Conservation (phyloP, 192 early-diverging fungal genomes). For the Coemansia sp. region DNA sequence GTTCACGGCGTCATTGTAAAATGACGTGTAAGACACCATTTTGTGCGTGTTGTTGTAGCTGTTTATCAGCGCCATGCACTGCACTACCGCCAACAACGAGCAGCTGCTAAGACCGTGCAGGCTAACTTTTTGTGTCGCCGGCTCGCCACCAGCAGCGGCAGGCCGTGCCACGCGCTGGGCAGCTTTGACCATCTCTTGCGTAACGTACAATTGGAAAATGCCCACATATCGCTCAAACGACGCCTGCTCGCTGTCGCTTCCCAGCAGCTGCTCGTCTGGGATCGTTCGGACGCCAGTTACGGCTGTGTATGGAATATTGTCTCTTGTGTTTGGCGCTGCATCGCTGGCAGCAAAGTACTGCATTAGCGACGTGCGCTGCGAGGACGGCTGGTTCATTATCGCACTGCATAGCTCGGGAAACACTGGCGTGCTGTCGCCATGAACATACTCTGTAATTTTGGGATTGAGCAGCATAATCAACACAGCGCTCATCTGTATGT, state of each 20-base stretch:
- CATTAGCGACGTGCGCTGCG: conserved; percentile 32
- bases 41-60: conserved; percentile 59
- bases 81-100: conserved; percentile 28
- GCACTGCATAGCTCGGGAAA: conserved; percentile 50
- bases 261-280: neutral
- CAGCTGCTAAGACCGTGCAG: conserved; percentile 25
- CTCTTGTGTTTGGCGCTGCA: neutral
- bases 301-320: neutral
- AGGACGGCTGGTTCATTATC: conserved; percentile 28
- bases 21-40: conserved; percentile 61
- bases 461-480: conserved; percentile 50
- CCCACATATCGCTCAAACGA: conserved; percentile 24
- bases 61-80: conserved; percentile 53
- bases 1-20: conserved; percentile 72
- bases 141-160: conserved; percentile 12
- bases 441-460: conserved; percentile 30
- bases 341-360: conserved; percentile 27
- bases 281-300: neutral
- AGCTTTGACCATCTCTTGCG: conserved; percentile 26
- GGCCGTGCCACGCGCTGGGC: conserved; percentile 12
- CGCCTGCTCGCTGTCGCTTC: conserved; percentile 4
- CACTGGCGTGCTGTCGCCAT: conserved; percentile 19
- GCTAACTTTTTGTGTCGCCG: conserved; percentile 26
- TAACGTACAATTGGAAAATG: conserved; percentile 44
- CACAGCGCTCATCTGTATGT: conserved; percentile 41